These are phyloP conservation scores for Mrakia gelida DNA, from an alignment of 768 basidiomycete genomes.

Conservation along the genomic window DNA sequence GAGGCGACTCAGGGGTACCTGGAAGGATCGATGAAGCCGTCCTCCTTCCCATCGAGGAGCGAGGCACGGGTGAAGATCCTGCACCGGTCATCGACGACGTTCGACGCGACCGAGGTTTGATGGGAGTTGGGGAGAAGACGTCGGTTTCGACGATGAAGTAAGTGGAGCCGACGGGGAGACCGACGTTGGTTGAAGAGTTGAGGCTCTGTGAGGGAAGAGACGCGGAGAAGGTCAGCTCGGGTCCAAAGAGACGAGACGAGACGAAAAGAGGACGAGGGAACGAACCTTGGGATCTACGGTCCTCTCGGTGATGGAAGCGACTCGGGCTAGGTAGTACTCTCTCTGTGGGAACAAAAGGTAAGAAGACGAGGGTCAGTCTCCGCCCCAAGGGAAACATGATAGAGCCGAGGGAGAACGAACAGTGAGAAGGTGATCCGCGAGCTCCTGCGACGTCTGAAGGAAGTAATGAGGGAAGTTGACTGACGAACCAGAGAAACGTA, in stretches of 20 bases:
- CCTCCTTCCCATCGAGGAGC: background rate
- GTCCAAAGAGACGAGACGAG: background rate
- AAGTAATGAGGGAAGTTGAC: constrained; percentile 98
- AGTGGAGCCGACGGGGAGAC: constrained; percentile 18
- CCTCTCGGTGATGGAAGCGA: constrained; percentile 26
- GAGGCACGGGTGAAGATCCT: constrained; percentile 51
- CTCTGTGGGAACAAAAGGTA: background rate
- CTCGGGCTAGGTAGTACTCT: constrained; percentile 29
- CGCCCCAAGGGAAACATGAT: too few relatives aligned
- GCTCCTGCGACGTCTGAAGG: constrained; percentile 75
- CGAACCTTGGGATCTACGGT: constrained; percentile 17
- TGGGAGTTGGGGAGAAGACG: constrained; percentile 21
- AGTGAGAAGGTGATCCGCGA: constrained; percentile 57
- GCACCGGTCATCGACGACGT: constrained; percentile 63
- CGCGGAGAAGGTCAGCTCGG: background rate
- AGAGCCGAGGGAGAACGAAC: background rate
- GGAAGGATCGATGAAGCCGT: background rate
- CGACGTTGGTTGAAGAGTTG: constrained; percentile 13
- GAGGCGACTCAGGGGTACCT: background rate
- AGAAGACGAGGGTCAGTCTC: background rate
- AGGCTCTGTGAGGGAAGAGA: constrained; percentile 6
- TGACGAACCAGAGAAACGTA: constrained; percentile 41
- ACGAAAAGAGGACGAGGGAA: background rate
- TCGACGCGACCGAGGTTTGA: constrained; percentile 15
- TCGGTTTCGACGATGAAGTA: constrained; percentile 28